These are phyloP conservation scores for Claviceps humidiphila DNA, from an alignment of 2,329 filamentous ascomycete genomes.

Conservation along the genomic window DNA sequence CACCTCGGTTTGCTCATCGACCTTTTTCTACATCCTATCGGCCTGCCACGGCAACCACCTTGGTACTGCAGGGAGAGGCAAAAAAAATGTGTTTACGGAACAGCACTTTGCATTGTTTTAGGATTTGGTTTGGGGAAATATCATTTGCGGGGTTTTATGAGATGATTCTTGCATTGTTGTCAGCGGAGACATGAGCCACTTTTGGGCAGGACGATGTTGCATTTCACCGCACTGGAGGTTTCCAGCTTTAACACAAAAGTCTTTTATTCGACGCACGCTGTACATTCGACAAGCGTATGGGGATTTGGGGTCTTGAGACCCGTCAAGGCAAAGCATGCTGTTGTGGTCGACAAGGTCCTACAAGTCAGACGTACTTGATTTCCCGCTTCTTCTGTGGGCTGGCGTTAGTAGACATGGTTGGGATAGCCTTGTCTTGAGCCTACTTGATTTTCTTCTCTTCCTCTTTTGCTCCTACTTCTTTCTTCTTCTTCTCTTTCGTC, in stretches of 20 bases:
- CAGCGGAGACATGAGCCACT: slow-evolving; percentile 21
- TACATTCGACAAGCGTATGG: background rate
- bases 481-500: background rate
- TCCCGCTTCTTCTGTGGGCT: slow-evolving; percentile 7
- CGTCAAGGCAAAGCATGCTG: background rate
- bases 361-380: slow-evolving; percentile 8
- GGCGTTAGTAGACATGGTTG: slow-evolving; percentile 8
- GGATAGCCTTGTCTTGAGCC: background rate
- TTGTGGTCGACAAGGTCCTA: slow-evolving; percentile 7
- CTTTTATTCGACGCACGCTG: slow-evolving; percentile 5
- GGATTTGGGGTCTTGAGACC: background rate
- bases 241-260: background rate
- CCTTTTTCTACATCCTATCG: background rate
- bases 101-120: slow-evolving; percentile 15
- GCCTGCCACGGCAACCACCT: background rate
- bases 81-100: slow-evolving; percentile 11
- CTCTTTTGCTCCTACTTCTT: background rate
- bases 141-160: slow-evolving; percentile 11
- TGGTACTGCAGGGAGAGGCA: slow-evolving; percentile 7
- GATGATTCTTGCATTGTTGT: slow-evolving; percentile 24
- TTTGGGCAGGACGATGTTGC: slow-evolving; percentile 6
- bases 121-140: slow-evolving; percentile 1
- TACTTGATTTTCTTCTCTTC: background rate
- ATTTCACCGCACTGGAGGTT: slow-evolving; percentile 6
- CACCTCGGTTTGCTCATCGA: background rate